Conservation (phyloP, 257 asterid species). For the Perilla frutescens region DNA sequence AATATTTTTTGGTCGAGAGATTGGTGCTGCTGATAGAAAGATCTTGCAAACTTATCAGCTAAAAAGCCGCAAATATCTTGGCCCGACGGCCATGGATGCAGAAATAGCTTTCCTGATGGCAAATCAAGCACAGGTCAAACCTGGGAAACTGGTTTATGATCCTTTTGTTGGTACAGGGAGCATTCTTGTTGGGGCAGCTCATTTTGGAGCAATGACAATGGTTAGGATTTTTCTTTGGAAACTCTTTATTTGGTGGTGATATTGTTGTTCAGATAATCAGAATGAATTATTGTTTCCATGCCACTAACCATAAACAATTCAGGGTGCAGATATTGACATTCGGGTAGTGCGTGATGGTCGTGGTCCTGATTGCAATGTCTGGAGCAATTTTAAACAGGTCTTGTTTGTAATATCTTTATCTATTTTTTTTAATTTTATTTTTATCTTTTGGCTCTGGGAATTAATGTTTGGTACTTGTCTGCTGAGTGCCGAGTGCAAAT, state of each 20-base stretch:
- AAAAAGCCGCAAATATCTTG: conserved; percentile 95
- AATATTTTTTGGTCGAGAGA: conserved; percentile 87
- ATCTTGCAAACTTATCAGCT: conserved; percentile 90
- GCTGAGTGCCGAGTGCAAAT: conserved; percentile 18
- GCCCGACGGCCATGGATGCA: conserved; percentile 99
- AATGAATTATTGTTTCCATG: conserved; percentile 4
- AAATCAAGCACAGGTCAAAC: conserved; percentile 87
- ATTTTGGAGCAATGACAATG: conserved; percentile 99
- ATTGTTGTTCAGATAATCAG: conserved; percentile 5
- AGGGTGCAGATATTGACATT: conserved; percentile 99
- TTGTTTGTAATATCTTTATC: background rate
- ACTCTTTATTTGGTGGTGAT: conserved; percentile 12
- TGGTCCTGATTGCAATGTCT: conserved; percentile 92
- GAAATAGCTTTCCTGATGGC: conserved; percentile 99
- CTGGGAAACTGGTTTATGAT: conserved; percentile 89
- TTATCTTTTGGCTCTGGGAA: background rate
- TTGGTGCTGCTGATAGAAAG: conserved; percentile 88
- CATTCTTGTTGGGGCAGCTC: conserved; percentile 95
- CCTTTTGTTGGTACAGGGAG: conserved; percentile 99
- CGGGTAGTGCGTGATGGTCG: conserved; percentile 99
- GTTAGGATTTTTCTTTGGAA: conserved; percentile 50
- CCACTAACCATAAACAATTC: conserved; percentile 53
- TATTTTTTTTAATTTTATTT: background rate
- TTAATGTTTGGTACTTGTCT: background rate
- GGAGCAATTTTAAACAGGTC: conserved; percentile 98